A percentile compares a stretch with the other conserved stretches of the same genome.
These are phyloP conservation scores for Pycnococcus provasolii DNA, from an alignment of 139 green algal species.

Conservation along the genomic window DNA sequence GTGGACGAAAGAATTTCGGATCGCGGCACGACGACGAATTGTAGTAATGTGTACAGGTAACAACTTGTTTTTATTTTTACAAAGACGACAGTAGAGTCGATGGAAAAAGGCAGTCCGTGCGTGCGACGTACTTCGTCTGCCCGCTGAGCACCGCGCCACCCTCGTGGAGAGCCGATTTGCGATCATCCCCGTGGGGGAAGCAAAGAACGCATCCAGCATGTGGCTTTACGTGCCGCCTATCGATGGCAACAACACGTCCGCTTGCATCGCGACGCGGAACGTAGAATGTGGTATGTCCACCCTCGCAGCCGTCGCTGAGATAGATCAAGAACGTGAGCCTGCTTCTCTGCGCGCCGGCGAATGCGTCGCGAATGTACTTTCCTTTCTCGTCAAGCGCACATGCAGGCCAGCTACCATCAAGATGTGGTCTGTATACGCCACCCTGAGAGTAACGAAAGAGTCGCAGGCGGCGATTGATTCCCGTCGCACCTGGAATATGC, in stretches of 20 bases:
- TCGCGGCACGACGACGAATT: too few relatives aligned
- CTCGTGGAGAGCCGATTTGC: constrained; percentile 24
- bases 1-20: too few relatives aligned
- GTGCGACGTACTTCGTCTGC: constrained; percentile 27
- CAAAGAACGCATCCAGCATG: constrained; percentile 13
- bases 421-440: constrained; percentile 21
- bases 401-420: constrained; percentile 23
- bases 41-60: too few relatives aligned
- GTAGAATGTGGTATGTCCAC: constrained; percentile 32
- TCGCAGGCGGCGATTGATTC: constrained; percentile 20
- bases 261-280: neutral
- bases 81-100: too few relatives aligned
- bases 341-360: neutral
- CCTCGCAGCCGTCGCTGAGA: constrained; percentile 25
- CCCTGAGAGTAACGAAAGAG: constrained; percentile 19
- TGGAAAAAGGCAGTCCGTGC: constrained; percentile 26
- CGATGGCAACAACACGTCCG: neutral
- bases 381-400: neutral
- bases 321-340: constrained; percentile 31
- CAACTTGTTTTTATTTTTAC: too few relatives aligned
- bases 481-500: neutral
- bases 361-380: constrained; percentile 10
- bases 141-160: constrained; percentile 9
- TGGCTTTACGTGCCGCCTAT: constrained; percentile 5
- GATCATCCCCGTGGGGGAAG: constrained; percentile 26